Evolutionary conservation across 768 basidiomycete species (phyloP).

Genomic region (Trametes maxima): DNA sequence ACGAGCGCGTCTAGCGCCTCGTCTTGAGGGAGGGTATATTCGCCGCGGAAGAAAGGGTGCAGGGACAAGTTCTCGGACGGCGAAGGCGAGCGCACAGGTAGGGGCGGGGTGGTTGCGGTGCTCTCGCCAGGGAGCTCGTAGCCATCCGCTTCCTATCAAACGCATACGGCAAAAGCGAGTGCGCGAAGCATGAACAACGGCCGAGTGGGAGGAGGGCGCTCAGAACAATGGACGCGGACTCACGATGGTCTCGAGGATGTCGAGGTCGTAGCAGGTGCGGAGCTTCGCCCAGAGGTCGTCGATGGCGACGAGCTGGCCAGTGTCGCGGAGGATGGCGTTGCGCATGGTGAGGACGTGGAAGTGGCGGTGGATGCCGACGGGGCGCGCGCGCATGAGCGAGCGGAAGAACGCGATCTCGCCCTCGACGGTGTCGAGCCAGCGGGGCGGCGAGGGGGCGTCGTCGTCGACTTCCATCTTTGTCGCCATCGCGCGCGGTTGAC

Average conservation of each 20-base stretch:
- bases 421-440: conserved; percentile 70
- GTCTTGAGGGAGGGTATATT: conserved; percentile 65
- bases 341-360: conserved; percentile 81
- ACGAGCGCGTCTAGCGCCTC: conserved; percentile 61
- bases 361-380: conserved; percentile 81
- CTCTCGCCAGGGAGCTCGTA: conserved; percentile 33
- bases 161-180: not conserved
- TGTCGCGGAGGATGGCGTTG: conserved; percentile 70
- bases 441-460: not conserved
- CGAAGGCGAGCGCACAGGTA: conserved; percentile 64
- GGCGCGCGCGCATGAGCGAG: conserved; percentile 77
- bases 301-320: conserved; percentile 57
- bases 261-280: conserved; percentile 69
- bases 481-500: not conserved
- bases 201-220: not conserved
- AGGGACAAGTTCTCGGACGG: conserved; percentile 66
- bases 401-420: conserved; percentile 88
- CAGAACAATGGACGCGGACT: conserved; percentile 10
- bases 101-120: conserved; percentile 15
- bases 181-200: not conserved
- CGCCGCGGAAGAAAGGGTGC: conserved; percentile 76
- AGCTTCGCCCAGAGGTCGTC: conserved; percentile 80
- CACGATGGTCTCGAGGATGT: conserved; percentile 71
- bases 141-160: conserved; percentile 45
- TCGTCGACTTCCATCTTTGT: conserved; percentile 25